These are phyloP conservation scores for Fraxinus sp. DNA, from an alignment of 305 asterid species.

Conservation along the genomic window DNA sequence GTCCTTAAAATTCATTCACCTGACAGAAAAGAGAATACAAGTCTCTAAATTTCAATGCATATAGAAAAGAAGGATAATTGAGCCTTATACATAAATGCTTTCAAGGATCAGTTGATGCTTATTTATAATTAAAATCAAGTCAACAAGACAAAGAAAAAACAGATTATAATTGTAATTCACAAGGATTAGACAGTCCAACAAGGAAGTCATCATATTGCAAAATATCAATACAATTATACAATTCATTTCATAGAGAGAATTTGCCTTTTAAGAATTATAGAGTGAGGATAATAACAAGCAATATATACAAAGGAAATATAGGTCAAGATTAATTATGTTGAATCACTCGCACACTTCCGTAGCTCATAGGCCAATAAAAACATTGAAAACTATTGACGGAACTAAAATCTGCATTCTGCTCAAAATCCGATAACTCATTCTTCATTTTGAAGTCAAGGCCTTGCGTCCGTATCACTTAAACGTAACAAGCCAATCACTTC, in stretches of 20 bases:
- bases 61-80: background rate
- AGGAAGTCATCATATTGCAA: background rate
- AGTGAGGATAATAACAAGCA: background rate
- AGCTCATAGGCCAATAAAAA: background rate
- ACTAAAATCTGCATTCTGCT: background rate
- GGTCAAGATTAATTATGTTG: background rate
- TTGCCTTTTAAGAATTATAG: background rate
- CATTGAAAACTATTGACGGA: background rate
- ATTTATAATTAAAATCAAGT: background rate
- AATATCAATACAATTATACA: background rate
- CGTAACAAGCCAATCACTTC: background rate
- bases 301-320: background rate
- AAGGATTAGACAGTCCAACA: background rate
- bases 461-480: background rate
- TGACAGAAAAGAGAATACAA: slow-evolving; percentile 27
- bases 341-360: background rate
- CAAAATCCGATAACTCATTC: background rate
- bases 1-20: slow-evolving; percentile 32
- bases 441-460: background rate
- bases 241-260: background rate
- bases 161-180: background rate
- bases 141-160: background rate
- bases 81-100: slow-evolving; percentile 4
- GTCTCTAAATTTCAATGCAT: background rate
- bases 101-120: background rate